Conservation (phyloP, 2,329 filamentous ascomycete species). For the Harringtonia lauricola region DNA sequence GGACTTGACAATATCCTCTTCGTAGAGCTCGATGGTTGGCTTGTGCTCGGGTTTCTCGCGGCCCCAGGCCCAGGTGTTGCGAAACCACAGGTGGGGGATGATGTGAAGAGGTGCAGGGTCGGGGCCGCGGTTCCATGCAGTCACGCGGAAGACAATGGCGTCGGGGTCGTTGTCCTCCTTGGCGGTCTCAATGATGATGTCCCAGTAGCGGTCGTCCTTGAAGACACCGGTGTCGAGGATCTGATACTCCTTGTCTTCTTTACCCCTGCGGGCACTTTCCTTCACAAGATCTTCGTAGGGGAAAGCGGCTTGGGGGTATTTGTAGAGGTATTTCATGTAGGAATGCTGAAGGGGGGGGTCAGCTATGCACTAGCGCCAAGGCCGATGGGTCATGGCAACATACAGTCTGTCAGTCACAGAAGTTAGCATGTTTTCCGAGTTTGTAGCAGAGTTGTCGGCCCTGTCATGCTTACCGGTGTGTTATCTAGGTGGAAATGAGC, state of each 20-base stretch:
- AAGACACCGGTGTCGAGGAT: conserved; percentile 83
- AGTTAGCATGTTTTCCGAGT: conserved; percentile 10
- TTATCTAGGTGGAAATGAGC: conserved; percentile 95
- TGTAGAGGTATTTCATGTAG: conserved; percentile 99
- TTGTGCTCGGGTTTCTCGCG: conserved; percentile 65
- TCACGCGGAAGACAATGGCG: conserved; percentile 85
- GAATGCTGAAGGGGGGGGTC: conserved; percentile 49
- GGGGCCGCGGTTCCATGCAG: conserved; percentile 89
- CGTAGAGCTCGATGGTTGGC: conserved; percentile 60
- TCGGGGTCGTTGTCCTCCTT: conserved; percentile 90
- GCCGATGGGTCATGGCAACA: too few species aligned
- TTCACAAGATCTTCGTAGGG: conserved; percentile 81
- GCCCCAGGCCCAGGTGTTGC: conserved; percentile 96
- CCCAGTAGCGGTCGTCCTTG: conserved; percentile 86
- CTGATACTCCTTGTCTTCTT: conserved; percentile 79
- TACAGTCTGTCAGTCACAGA: conserved; percentile 29
- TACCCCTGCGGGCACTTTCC: conserved; percentile 69
- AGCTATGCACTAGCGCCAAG: too few species aligned
- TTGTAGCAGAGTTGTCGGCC: conserved; percentile 8
- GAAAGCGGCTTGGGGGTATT: conserved; percentile 85
- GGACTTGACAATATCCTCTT: conserved; percentile 61
- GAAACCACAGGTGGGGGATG: conserved; percentile 90
- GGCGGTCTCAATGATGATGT: conserved; percentile 92
- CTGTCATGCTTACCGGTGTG: conserved; percentile 58
- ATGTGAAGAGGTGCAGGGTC: conserved; percentile 89